Conservation (phyloP, 768 basidiomycete species). For the Mycena polygramma region DNA sequence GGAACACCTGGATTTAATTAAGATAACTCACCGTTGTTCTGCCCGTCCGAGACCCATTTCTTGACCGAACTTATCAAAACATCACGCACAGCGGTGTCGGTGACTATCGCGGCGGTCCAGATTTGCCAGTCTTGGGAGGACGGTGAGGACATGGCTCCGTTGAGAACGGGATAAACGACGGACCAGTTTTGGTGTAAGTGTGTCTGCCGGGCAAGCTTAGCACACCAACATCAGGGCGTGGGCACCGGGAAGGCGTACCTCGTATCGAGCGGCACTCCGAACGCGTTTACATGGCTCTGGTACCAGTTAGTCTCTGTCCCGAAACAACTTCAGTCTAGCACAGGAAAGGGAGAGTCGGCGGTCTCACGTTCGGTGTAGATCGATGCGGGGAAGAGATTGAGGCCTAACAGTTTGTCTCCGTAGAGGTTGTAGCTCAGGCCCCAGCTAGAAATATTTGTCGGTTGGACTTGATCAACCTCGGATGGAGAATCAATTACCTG, state of each 20-base stretch:
- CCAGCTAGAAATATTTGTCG: conserved; percentile 54
- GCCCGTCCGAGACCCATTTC: conserved; percentile 61
- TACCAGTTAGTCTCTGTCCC: conserved; percentile 64
- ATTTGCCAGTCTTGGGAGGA: conserved; percentile 65
- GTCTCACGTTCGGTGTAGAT: conserved; percentile 62
- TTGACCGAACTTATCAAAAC: conserved; percentile 64
- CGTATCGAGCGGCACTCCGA: conserved; percentile 8
- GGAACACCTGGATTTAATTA: too few relatives aligned
- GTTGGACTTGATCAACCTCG: neutral
- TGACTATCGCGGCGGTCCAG: conserved; percentile 67
- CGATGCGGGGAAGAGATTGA: conserved; percentile 64
- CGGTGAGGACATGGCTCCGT: neutral
- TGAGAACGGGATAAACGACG: conserved; percentile 1
- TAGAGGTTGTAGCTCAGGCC: conserved; percentile 74
- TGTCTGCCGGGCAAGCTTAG: conserved; percentile 46
- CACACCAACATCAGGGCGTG: neutral
- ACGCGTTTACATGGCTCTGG: conserved; percentile 45
- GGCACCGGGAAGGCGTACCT: conserved; percentile 4
- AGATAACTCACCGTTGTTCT: conserved; percentile 46
- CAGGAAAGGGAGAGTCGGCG: neutral
- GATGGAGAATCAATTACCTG: conserved; percentile 47
- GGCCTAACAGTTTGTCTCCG: conserved; percentile 68
- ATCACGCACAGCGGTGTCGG: conserved; percentile 59
- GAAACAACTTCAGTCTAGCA: neutral
- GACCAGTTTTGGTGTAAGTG: conserved; percentile 69